Conservation (phyloP, 768 basidiomycete species). For the Panaeolus papilionaceus region DNA sequence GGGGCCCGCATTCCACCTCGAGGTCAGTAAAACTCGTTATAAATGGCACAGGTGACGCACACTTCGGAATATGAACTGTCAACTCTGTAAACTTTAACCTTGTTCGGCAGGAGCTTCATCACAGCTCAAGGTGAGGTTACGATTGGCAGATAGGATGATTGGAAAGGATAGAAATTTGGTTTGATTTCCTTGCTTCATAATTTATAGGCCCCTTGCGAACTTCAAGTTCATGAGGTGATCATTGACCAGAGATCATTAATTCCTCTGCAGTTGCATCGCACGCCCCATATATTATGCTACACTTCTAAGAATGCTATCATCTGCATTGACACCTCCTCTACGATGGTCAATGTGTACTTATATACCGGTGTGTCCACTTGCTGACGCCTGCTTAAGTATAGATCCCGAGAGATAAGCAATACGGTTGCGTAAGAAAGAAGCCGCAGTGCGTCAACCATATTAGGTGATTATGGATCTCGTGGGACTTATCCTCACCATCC, state of each 20-base stretch:
- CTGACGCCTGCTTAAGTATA: not conserved
- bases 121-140: not conserved
- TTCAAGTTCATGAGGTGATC: not conserved
- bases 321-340: not conserved
- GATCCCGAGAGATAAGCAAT: not conserved
- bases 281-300: not conserved
- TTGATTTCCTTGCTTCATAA: not conserved
- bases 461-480: not conserved
- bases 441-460: not conserved
- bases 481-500: not conserved
- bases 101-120: conserved; percentile 8
- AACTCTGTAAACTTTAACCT: conserved; percentile 4
- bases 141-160: conserved; percentile 7
- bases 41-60: not conserved
- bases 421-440: too few species aligned
- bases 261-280: not conserved
- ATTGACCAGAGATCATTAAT: not conserved
- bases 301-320: not conserved
- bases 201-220: not conserved
- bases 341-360: not conserved
- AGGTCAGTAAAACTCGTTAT: not conserved
- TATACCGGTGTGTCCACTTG: not conserved
- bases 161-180: not conserved
- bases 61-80: not conserved
- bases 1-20: conserved; percentile 8